Evolutionary conservation across 441 rosid genomes (phyloP), one percentile per base, ranked within the genome.

Genomic region (Bruguiera hainesii): DNA sequence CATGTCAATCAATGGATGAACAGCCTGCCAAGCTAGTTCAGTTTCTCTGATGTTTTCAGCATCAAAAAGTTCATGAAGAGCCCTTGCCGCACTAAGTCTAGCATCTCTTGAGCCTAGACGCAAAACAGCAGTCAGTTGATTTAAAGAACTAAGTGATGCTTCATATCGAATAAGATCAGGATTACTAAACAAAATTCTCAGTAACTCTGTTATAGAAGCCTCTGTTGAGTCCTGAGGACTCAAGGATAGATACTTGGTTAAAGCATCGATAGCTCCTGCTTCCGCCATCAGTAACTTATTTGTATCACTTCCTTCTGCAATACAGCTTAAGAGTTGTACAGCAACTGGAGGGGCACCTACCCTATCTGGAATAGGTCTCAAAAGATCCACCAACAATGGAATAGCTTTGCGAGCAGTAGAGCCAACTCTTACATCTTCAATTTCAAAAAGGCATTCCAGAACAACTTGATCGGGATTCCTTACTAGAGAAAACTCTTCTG

Each of bases 311-410:
- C 83, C 90, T 56, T 83, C 84, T 51, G 93, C 93, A 66, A 91
- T 78, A 65, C 58, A 76, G 57, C 86, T 85, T 69, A 94, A 84
- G 63, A 91, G 85, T 63, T 67, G 81, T 73, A 94, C 87, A 63
- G 85, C 84, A 71, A 84, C 69, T 56, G 88, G 81, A 64, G 90
- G 90, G 71, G 90, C 92, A 75, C 80, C 76, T 5, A 90, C 96
- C 80, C 96, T 85, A 67, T 91, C 96, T 64, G 97, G 93, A 64
- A 91, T 84, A 20, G 98, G 98, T 79, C 84, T 85, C 80, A 94
- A 75, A 68, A 89, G 89, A 82, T 94, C 98, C 72, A 94, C 98
- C 75, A 94, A 80, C 66, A 88, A 76, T 62, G 98, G 97, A 77
- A 94, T 88, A 73, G 90, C 82, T 77, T 88, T 88, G 4, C 89